These are phyloP conservation scores for Microdochium nivale DNA, from an alignment of 2,329 filamentous ascomycete species.

Conservation along the genomic window DNA sequence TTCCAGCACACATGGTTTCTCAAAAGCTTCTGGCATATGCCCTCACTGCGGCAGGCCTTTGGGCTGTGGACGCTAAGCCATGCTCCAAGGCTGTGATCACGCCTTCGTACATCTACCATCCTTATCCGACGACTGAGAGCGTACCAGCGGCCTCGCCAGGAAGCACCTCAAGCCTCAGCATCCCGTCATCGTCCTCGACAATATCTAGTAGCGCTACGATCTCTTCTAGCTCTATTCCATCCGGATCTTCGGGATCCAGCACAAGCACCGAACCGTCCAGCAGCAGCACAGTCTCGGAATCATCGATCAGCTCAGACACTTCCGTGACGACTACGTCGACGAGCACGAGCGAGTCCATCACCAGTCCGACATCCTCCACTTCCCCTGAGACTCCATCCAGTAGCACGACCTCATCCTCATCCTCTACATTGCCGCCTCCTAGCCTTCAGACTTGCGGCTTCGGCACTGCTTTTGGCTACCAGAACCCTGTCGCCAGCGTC, in stretches of 20 bases:
- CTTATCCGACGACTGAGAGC: not conserved
- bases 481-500: slow-evolving; percentile 1
- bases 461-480: slow-evolving; percentile 6
- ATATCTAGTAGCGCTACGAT: not conserved
- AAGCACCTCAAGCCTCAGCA: not conserved
- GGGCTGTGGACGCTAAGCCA: not conserved
- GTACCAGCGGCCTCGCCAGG: not conserved
- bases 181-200: not conserved
- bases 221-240: not conserved
- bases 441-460: not conserved
- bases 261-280: not conserved
- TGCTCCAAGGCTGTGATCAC: not conserved
- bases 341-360: not conserved
- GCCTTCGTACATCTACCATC: not conserved
- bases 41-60: not conserved
- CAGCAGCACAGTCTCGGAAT: not conserved
- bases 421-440: not conserved
- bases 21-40: not conserved
- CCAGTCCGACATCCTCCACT: not conserved
- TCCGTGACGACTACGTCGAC: not conserved
- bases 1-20: not conserved
- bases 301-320: not conserved
- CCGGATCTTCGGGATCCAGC: not conserved
- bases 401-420: not conserved
- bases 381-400: not conserved